These are phyloP conservation scores for Aspergillus novoparasiticus DNA, from an alignment of 2,329 filamentous ascomycete genomes.

Conservation along the genomic window DNA sequence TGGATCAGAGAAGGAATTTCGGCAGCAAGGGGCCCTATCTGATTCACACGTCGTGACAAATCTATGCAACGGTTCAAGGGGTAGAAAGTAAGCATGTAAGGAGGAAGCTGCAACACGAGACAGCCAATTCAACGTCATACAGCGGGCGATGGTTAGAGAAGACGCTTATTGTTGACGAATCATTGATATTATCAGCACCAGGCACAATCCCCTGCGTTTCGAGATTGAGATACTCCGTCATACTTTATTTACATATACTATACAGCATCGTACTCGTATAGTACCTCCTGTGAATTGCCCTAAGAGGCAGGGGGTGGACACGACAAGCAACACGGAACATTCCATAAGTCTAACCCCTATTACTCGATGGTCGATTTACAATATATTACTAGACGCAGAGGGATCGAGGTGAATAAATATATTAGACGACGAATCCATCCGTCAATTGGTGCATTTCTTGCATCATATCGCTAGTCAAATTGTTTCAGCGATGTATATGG, in stretches of 20 bases:
- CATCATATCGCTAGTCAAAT: not conserved
- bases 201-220: constrained; percentile 8
- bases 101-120: not conserved
- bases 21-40: not conserved
- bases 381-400: not conserved
- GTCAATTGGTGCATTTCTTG: not conserved
- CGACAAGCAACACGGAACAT: not conserved
- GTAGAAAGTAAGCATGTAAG: not conserved
- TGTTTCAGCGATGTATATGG: not conserved
- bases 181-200: not conserved
- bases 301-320: not conserved
- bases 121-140: not conserved
- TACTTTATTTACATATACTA: not conserved
- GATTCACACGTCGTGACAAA: not conserved
- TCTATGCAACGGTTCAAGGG: not conserved
- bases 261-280: constrained; percentile 4
- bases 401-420: not conserved
- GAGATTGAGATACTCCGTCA: constrained; percentile 1
- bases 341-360: not conserved
- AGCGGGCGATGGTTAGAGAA: not conserved
- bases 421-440: not conserved
- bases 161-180: not conserved
- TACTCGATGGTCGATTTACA: not conserved
- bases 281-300: not conserved
- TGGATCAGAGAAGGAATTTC: not conserved